A percentile compares a stretch with the other conserved stretches of the same genome.
Evolutionary conservation across 768 basidiomycete genomes (phyloP).

Genomic region (Lanmaoa pseudosensibilis): DNA sequence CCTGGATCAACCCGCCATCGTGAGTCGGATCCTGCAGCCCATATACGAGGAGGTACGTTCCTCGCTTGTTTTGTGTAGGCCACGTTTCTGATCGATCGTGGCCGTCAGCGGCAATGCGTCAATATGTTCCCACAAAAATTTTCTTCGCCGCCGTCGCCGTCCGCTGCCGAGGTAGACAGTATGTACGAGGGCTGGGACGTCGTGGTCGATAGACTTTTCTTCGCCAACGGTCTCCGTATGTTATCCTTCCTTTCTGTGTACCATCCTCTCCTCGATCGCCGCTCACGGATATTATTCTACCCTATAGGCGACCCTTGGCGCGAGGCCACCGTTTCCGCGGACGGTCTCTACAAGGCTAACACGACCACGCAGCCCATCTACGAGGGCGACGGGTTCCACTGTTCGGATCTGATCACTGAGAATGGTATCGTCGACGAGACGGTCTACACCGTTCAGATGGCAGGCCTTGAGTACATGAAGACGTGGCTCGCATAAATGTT

Average conservation of each 20-base stretch:
- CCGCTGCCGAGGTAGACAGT: constrained; percentile 43
- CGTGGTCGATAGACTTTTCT: constrained; percentile 57
- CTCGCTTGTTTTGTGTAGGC: not conserved
- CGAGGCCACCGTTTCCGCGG: constrained; percentile 65
- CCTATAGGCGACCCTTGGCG: constrained; percentile 69
- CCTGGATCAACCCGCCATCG: constrained; percentile 32
- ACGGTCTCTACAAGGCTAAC: constrained; percentile 44
- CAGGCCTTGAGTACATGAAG: constrained; percentile 53
- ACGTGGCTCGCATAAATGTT: constrained; percentile 46
- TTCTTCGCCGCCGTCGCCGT: constrained; percentile 44
- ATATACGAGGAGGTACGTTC: constrained; percentile 27
- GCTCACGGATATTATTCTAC: not conserved
- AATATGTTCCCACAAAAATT: constrained; percentile 66
- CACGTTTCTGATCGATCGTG: not conserved
- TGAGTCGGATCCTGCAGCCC: constrained; percentile 35
- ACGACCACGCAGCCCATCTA: constrained; percentile 57
- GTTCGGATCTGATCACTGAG: constrained; percentile 52
- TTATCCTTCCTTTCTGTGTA: not conserved
- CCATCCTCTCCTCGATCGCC: too few relatives aligned
- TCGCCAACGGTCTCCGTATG: constrained; percentile 67
- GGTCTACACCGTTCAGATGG: constrained; percentile 51
- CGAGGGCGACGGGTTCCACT: constrained; percentile 64
- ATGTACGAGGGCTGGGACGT: constrained; percentile 66
- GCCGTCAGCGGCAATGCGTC: constrained; percentile 62
- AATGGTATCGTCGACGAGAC: constrained; percentile 49